A percentile compares a stretch with the other conserved stretches of the same genome.
Conservation (phyloP, 1,139 yeast genomes). For the Debaryomyces sp. region DNA sequence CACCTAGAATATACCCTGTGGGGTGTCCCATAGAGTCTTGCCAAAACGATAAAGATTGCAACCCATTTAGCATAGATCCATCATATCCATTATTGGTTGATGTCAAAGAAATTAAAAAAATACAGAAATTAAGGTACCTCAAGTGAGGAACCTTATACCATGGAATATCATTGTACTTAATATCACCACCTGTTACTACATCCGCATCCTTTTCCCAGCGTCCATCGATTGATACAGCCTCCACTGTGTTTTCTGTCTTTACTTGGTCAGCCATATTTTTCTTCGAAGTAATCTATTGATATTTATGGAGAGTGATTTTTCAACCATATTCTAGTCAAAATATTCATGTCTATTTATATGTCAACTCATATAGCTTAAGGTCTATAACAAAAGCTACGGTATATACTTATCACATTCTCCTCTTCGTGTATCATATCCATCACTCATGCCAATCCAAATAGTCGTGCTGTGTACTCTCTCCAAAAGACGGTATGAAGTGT, state of each 20-base stretch:
- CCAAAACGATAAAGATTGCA: slow-evolving; percentile 48
- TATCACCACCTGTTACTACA: not conserved
- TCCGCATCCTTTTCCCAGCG: not conserved
- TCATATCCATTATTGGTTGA: slow-evolving; percentile 56
- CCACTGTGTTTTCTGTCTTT: not conserved
- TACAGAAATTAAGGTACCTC: slow-evolving; percentile 32
- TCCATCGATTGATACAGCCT: not conserved
- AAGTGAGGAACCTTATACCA: slow-evolving; percentile 36
- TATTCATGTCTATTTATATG: not conserved
- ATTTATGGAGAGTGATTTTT: not conserved
- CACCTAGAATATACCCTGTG: slow-evolving; percentile 46
- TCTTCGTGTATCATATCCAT: not conserved
- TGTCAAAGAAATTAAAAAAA: slow-evolving; percentile 44
- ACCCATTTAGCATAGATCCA: slow-evolving; percentile 54
- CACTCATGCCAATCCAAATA: not conserved
- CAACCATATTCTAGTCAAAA: not conserved
- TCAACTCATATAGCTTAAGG: not conserved
- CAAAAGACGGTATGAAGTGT: too few species aligned
- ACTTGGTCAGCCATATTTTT: not conserved
- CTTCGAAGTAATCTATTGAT: not conserved
- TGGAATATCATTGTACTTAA: slow-evolving; percentile 2
- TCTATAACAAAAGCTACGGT: too few species aligned
- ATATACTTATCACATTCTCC: not conserved
- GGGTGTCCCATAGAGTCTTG: slow-evolving; percentile 39
- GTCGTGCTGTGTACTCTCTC: too few species aligned